Conservation (phyloP, 306 rosid genomes). For the Gastrolobium villosum region DNA sequence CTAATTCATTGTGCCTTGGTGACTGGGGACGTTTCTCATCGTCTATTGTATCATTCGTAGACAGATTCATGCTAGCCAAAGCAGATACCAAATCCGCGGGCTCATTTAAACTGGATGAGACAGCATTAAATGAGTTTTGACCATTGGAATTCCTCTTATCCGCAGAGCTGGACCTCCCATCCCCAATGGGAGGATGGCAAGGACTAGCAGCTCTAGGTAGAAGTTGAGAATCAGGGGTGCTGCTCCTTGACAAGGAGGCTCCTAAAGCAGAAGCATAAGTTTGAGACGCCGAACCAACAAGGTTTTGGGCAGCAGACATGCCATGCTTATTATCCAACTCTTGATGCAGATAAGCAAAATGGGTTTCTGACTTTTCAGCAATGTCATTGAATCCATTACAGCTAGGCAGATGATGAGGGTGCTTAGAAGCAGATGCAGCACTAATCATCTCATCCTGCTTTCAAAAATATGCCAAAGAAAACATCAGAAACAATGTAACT, state of each 20-base stretch:
- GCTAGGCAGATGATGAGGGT: conserved; percentile 75
- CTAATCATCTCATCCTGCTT: conserved; percentile 50
- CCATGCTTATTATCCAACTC: conserved; percentile 78
- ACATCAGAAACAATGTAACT: conserved; percentile 26
- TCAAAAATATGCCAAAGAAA: conserved; percentile 10
- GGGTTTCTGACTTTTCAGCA: conserved; percentile 65
- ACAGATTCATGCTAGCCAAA: conserved; percentile 77
- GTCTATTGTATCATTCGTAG: conserved; percentile 65
- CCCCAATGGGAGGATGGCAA: conserved; percentile 91
- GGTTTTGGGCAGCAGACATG: conserved; percentile 66
- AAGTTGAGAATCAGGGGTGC: conserved; percentile 90
- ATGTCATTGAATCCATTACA: conserved; percentile 76
- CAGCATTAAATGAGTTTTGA: conserved; percentile 73
- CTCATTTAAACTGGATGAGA: conserved; percentile 69
- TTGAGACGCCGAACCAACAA: conserved; percentile 72
- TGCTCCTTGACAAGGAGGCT: conserved; percentile 85
- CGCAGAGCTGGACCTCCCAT: conserved; percentile 68
- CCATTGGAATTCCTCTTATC: conserved; percentile 73
- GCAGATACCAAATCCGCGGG: conserved; percentile 79
- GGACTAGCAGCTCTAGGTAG: conserved; percentile 95
- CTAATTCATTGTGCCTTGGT: conserved; percentile 56
- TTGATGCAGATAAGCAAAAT: conserved; percentile 63
- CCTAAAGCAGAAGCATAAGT: conserved; percentile 90
- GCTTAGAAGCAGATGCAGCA: conserved; percentile 66
- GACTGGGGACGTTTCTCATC: conserved; percentile 67